These are phyloP conservation scores for Dendrobium nobile DNA, from an alignment of 106 monocot species.

Conservation along the genomic window DNA sequence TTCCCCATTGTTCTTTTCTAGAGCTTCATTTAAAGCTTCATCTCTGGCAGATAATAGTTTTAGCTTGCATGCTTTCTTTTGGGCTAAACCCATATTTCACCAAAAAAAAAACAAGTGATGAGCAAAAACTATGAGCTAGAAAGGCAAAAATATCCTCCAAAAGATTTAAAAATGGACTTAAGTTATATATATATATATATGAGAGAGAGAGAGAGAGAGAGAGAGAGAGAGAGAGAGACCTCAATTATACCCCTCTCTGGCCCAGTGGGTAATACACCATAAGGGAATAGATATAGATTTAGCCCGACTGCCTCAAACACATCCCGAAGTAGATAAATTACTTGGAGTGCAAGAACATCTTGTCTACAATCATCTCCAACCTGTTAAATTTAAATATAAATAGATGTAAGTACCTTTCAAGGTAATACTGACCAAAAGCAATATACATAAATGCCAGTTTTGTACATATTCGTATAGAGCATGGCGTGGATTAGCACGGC, in stretches of 20 bases:
- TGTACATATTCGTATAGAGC: neutral
- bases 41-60: neutral
- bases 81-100: neutral
- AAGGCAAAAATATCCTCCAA: neutral
- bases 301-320: constrained; percentile 87
- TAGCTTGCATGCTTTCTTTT: neutral
- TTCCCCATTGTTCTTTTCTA: neutral
- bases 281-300: constrained; percentile 96
- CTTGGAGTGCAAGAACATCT: constrained; percentile 98
- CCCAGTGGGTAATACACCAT: constrained; percentile 94
- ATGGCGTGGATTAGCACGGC: neutral
- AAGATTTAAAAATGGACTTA: neutral
- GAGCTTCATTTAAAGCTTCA: neutral
- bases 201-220: neutral
- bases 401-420: neutral
- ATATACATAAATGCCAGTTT: neutral
- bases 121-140: neutral
- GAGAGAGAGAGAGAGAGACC: constrained; percentile 26
- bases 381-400: constrained; percentile 27
- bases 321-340: constrained; percentile 81
- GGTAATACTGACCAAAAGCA: neutral
- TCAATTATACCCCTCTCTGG: constrained; percentile 93
- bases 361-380: constrained; percentile 99
- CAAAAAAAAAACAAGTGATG: neutral
- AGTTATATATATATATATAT: neutral